Evolutionary conservation across 371 early-diverging fungal genomes (phyloP).

Genomic region (Smittium culicis): DNA sequence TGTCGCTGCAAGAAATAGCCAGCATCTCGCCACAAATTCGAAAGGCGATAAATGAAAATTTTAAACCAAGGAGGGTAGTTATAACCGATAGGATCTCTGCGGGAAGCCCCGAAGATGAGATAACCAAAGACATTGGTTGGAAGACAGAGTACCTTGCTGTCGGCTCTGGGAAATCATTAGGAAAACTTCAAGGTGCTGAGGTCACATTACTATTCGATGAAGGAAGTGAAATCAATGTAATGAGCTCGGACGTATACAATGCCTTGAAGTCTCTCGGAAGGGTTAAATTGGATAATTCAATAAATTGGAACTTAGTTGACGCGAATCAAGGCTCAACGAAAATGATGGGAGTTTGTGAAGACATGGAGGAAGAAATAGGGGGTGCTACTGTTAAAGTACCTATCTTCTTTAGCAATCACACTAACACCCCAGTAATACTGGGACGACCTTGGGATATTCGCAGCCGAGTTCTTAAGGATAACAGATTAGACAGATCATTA

Average conservation of each 20-base stretch:
- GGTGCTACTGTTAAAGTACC: neutral
- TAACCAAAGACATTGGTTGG: neutral
- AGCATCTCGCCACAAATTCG: neutral
- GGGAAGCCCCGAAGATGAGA: neutral
- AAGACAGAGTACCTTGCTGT: constrained; percentile 1
- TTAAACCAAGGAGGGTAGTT: neutral
- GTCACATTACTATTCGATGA: neutral
- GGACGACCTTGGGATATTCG: neutral
- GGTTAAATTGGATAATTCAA: neutral
- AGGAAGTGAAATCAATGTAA: constrained; percentile 7
- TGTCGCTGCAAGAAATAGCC: neutral
- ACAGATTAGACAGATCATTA: neutral
- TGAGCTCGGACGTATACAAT: neutral
- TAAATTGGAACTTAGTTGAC: constrained; percentile 3
- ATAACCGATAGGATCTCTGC: neutral
- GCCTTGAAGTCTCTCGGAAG: neutral
- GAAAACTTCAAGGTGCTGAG: constrained; percentile 1
- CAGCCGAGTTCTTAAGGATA: neutral
- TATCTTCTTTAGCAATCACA: neutral
- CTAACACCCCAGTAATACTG: neutral
- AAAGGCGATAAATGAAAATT: neutral
- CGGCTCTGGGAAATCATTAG: neutral
- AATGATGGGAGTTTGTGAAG: constrained; percentile 1
- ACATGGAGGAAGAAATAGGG: neutral
- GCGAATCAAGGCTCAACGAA: constrained; percentile 3